Evolutionary conservation across 441 rosid species (phyloP).

Genomic region (Erodium moschatum): DNA sequence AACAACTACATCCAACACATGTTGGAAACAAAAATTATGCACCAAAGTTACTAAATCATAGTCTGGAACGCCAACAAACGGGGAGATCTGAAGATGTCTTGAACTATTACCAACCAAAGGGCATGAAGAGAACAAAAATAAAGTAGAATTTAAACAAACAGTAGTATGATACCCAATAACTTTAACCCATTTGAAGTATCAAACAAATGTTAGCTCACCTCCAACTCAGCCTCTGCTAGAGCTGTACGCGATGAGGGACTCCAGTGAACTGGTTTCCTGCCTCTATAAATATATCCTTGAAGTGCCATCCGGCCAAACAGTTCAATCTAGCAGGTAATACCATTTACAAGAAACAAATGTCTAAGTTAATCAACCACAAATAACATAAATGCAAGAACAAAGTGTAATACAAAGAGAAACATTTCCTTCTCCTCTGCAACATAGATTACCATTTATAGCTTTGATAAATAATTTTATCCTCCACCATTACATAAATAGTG

Average conservation of each 20-base stretch:
- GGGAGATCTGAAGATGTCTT: neutral
- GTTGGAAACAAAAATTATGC: neutral
- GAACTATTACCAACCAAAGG: neutral
- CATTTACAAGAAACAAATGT: constrained; percentile 14
- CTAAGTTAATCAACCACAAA: constrained; percentile 13
- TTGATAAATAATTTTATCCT: neutral
- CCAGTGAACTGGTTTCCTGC: constrained; percentile 97
- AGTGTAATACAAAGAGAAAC: neutral
- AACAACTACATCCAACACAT: neutral
- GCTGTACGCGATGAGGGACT: constrained; percentile 97
- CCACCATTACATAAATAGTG: neutral
- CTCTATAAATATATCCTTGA: constrained; percentile 82
- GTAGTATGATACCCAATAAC: neutral
- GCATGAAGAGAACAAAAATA: neutral
- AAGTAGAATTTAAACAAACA: neutral
- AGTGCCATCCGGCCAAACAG: constrained; percentile 87
- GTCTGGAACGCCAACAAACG: neutral
- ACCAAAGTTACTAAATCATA: constrained; percentile 7
- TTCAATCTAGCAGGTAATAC: constrained; percentile 52
- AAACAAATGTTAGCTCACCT: constrained; percentile 42
- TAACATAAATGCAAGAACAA: neutral
- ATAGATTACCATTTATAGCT: neutral
- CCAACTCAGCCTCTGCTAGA: constrained; percentile 98
- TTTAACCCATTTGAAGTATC: neutral
- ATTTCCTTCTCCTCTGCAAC: neutral